Base-by-base conservation (phyloP, 352 stramenopile species). In the Peronosclerospora sorghi region DNA sequence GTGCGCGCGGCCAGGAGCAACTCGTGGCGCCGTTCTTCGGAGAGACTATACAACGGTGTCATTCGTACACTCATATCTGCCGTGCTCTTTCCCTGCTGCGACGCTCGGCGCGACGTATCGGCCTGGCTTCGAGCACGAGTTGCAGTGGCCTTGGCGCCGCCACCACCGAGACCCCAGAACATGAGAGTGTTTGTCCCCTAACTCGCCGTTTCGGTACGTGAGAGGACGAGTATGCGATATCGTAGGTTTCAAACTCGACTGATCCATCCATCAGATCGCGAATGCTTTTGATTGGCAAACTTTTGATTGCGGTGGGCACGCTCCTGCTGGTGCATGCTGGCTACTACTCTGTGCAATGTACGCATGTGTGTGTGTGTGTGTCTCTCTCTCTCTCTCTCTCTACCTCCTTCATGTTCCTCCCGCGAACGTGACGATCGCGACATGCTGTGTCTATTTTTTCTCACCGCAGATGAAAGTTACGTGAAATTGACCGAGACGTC, bases 321-420 rank as follows among this genome's bases (percentile, higher is more conserved):
- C 50, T 83, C 23, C 55, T 86, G 48, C 62, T 89, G 35, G 46
- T 86, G 32, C 77, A 89, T 54, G 73, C 73, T 1, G 73, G 73
- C 41, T 89, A 89, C 59, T 89, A 86, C 62, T 83, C 77, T 9
- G 60, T 89, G 45, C 63, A 86, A 45, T 89, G 77, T 89, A 69
- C 40, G 67, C 4, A 26, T n/a, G n/a, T n/a, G n/a, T n/a, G n/a
- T n/a, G n/a, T n/a, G n/a, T n/a, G n/a, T n/a, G n/a, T n/a, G n/a
- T n/a, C n/a, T n/a, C n/a, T n/a, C n/a, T n/a, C n/a, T n/a, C n/a
- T n/a, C n/a, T n/a, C n/a, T n/a, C n/a, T n/a, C n/a, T n/a, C 50
- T 35, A 6, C 24, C 8, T 34, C 44, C 9, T 26, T 17, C 47
- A 32, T 45, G 1, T 2, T 42, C 19, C 34, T 19, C 40, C 12